These are phyloP conservation scores for Xerocomellus intermedius DNA, from an alignment of 768 basidiomycete species.

Conservation along the genomic window DNA sequence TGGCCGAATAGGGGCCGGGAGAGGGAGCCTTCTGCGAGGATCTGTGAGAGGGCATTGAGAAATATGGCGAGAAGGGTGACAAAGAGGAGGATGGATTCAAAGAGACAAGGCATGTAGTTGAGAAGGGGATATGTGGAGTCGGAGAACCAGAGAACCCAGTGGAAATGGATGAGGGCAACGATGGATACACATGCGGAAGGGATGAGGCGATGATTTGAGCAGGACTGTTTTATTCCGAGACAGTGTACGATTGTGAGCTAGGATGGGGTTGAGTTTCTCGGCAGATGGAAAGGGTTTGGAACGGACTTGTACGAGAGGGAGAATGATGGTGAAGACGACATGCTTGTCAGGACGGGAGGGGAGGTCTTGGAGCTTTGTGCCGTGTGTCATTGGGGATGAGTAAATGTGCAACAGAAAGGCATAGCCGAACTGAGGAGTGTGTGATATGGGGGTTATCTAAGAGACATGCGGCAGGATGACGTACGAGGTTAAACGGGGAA, in stretches of 20 bases:
- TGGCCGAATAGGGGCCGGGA: conserved; percentile 59
- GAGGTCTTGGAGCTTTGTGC: conserved; percentile 36
- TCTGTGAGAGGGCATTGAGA: conserved; percentile 64
- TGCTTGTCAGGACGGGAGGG: conserved; percentile 72
- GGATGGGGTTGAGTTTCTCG: not conserved
- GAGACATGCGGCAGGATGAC: conserved; percentile 26
- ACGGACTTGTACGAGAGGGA: conserved; percentile 70
- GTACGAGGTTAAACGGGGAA: conserved; percentile 70
- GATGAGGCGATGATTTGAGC: conserved; percentile 65
- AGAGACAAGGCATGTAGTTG: conserved; percentile 70
- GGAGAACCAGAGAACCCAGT: conserved; percentile 53
- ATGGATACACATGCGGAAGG: conserved; percentile 64
- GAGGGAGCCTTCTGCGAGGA: conserved; percentile 59
- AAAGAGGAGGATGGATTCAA: conserved; percentile 60
- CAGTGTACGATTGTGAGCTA: conserved; percentile 65
- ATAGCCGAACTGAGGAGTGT: conserved; percentile 58
- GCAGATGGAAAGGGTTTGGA: not conserved
- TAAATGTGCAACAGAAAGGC: conserved; percentile 76
- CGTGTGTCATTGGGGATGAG: conserved; percentile 61
- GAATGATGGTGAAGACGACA: conserved; percentile 65
- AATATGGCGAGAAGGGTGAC: conserved; percentile 57
- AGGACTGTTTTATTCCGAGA: conserved; percentile 60
- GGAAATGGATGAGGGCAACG: conserved; percentile 65
- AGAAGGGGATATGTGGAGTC: conserved; percentile 61
- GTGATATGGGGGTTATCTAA: not conserved